Conservation (phyloP, 257 asterid genomes). For the Rehmannia glutinosa region DNA sequence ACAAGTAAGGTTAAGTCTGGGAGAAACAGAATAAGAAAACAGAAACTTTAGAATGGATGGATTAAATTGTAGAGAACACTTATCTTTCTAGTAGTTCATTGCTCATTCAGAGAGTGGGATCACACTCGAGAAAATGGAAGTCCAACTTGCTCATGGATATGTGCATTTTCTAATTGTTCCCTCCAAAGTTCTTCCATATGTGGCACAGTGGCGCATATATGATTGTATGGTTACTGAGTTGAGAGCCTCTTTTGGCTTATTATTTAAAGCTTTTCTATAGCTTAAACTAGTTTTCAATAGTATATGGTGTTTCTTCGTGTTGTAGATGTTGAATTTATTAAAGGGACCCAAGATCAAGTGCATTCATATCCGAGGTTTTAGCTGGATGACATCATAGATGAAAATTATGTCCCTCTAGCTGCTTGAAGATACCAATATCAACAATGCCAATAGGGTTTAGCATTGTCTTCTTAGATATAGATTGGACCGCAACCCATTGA, state of each 20-base stretch:
- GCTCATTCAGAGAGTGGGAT: neutral
- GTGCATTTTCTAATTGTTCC: neutral
- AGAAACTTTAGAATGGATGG: no score
- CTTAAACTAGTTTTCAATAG: neutral
- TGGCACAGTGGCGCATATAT: neutral
- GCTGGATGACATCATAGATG: neutral
- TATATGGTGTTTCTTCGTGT: neutral
- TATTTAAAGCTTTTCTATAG: neutral
- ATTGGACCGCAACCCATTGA: no score
- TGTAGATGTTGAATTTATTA: neutral
- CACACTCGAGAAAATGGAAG: neutral
- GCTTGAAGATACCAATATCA: neutral
- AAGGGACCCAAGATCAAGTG: neutral
- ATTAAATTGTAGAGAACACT: no score
- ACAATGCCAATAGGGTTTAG: neutral
- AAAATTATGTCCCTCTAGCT: neutral
- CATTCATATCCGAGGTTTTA: neutral
- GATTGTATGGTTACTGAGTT: neutral
- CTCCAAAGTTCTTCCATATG: neutral
- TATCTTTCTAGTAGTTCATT: neutral
- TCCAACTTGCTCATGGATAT: neutral
- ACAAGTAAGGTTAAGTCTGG: no score
- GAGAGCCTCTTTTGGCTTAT: neutral
- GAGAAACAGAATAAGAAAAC: no score
- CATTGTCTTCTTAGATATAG: neutral